A percentile compares a stretch with the other conserved stretches of the same genome.
Conservation (phyloP, 345 rosid genomes). For the Lagerstroemia speciosa region DNA sequence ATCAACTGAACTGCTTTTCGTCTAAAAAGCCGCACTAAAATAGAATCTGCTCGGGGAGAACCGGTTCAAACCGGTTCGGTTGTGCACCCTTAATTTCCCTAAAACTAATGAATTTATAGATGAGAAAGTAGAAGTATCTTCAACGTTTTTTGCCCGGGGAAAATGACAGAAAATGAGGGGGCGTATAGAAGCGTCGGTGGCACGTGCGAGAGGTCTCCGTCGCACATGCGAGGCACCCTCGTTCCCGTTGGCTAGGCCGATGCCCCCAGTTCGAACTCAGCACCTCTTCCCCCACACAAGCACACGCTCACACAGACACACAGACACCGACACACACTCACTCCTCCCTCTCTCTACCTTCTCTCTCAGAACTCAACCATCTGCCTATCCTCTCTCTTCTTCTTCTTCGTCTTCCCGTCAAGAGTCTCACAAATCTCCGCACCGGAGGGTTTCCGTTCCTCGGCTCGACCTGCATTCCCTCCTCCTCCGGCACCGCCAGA, state of each 20-base stretch:
- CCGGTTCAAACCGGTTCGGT: no score
- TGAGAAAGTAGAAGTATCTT: no score
- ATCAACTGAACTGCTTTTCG: no score
- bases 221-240: constrained; percentile 25
- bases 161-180: not conserved
- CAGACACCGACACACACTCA: constrained; percentile 6
- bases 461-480: not conserved
- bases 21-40: no score
- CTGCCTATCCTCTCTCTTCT: constrained; percentile 1
- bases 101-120: no score
- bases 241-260: constrained; percentile 19
- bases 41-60: no score
- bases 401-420: not conserved
- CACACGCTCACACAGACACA: no score
- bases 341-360: no score
- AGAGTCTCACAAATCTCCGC: not conserved
- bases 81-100: no score
- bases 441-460: not conserved
- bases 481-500: not conserved
- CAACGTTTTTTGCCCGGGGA: no score
- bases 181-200: constrained; percentile 46
- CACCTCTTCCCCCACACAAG: constrained; percentile 13
- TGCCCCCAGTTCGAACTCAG: constrained; percentile 15
- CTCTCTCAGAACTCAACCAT: constrained; percentile 12
- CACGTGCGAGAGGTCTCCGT: constrained; percentile 37